phyloP scores from a whole-genome alignment of 2,329 filamentous ascomycete genomes.

The Cladosporium oxysporum region DNA sequence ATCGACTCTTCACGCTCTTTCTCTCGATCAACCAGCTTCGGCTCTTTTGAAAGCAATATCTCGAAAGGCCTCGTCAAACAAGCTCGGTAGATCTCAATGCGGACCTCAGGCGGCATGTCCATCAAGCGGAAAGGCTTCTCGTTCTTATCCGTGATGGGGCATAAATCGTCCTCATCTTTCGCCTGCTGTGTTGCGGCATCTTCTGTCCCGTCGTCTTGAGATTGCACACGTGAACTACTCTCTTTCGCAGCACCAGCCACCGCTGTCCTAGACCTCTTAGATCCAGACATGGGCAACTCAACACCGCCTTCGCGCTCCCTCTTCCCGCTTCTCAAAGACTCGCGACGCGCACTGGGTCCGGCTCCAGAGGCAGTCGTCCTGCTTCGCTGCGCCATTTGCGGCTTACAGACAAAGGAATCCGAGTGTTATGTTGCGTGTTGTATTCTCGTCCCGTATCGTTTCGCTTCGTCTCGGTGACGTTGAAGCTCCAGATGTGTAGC shows the following conservation, averaged over 20 bases:
- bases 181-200: neutral
- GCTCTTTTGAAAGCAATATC: slow-evolving; percentile 34
- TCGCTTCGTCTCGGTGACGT: neutral
- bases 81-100: slow-evolving; percentile 47
- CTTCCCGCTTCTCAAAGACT: slow-evolving; percentile 11
- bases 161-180: neutral
- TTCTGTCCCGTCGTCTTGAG: neutral
- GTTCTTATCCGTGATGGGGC: slow-evolving; percentile 13
- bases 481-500: neutral
- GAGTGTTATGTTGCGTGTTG: neutral
- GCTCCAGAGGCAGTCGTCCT: slow-evolving; percentile 5
- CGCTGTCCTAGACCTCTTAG: slow-evolving; percentile 15
- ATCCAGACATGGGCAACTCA: neutral
- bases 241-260: slow-evolving; percentile 8
- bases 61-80: slow-evolving; percentile 37
- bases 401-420: neutral
- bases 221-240: neutral
- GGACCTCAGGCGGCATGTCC: slow-evolving; percentile 49
- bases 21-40: slow-evolving; percentile 12
- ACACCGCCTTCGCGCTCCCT: slow-evolving; percentile 4
- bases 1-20: neutral
- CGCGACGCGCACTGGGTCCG: neutral
- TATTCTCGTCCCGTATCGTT: neutral
- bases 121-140: slow-evolving; percentile 41
- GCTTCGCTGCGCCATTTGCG: slow-evolving; percentile 9